Percentiles rank a stretch among this genome's conserved stretches.
These are phyloP conservation scores for Domatiomyces globalis DNA, from an alignment of 2,329 filamentous ascomycete species.

Conservation along the genomic window DNA sequence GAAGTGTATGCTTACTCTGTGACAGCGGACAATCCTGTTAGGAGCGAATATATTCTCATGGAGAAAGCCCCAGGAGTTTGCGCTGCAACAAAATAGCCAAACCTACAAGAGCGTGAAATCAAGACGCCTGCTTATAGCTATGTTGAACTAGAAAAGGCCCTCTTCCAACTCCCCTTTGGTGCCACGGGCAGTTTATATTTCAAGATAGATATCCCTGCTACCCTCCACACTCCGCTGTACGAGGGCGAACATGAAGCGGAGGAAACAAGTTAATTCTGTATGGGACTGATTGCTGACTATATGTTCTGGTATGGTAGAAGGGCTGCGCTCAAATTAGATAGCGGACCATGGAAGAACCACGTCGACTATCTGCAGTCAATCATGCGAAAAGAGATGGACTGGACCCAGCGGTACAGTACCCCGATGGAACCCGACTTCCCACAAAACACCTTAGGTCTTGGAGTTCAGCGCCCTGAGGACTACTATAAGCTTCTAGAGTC, in stretches of 20 bases:
- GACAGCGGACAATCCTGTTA: slow-evolving; percentile 24
- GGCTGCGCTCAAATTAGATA: neutral
- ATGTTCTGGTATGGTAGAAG: neutral
- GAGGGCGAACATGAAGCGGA: neutral
- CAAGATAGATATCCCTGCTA: neutral
- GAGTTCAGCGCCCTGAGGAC: neutral
- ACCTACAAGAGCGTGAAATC: slow-evolving; percentile 4
- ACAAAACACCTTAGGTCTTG: neutral
- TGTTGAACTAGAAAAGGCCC: neutral
- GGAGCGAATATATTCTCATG: slow-evolving; percentile 27
- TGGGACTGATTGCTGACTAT: neutral
- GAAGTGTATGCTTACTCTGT: slow-evolving; percentile 24
- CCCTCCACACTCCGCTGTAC: neutral
- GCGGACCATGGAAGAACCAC: neutral
- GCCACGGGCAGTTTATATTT: neutral
- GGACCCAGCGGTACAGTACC: neutral
- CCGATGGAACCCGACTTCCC: neutral
- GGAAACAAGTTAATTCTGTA: neutral
- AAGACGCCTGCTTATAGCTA: neutral
- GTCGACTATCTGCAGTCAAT: neutral
- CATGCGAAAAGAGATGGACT: neutral
- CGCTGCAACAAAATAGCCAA: slow-evolving; percentile 23
- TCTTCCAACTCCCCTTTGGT: neutral
- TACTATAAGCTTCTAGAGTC: neutral
- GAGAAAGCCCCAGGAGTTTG: slow-evolving; percentile 23